Conservation (phyloP, 192 early-diverging fungal genomes). For the Umbelopsis sp. region DNA sequence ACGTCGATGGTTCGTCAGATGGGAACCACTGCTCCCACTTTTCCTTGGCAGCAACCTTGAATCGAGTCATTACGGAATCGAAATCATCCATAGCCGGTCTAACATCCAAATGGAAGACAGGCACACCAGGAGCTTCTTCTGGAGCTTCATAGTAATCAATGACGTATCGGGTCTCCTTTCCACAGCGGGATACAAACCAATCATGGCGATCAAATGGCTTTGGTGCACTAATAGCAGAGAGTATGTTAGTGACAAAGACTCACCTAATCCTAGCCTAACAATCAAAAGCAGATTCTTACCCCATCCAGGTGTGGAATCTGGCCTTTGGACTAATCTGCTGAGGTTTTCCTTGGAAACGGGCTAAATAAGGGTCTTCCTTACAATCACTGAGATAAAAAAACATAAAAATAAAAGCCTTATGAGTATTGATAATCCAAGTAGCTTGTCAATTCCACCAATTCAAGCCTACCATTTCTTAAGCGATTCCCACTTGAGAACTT, state of each 20-base stretch:
- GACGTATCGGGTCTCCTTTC: slow-evolving; percentile 89
- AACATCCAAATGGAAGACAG: slow-evolving; percentile 92
- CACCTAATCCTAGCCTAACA: too few species aligned
- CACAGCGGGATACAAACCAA: slow-evolving; percentile 93
- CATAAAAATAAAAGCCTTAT: not conserved
- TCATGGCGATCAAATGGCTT: slow-evolving; percentile 97
- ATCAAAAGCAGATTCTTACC: slow-evolving; percentile 50
- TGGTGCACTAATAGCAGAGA: slow-evolving; percentile 59
- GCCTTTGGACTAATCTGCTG: slow-evolving; percentile 75
- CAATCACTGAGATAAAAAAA: slow-evolving; percentile 31
- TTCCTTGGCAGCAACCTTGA: slow-evolving; percentile 59
- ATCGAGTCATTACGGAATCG: slow-evolving; percentile 62
- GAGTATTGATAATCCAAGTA: not conserved
- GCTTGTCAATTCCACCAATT: too few species aligned
- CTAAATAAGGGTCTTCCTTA: slow-evolving; percentile 59
- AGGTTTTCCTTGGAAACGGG: slow-evolving; percentile 87
- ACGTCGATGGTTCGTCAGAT: not conserved
- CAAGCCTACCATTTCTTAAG: slow-evolving; percentile 56
- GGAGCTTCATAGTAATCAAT: slow-evolving; percentile 94
- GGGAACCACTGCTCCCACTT: slow-evolving; percentile 47
- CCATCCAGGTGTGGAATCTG: slow-evolving; percentile 60
- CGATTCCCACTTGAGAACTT: slow-evolving; percentile 93
- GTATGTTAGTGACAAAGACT: not conserved
- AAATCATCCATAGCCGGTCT: slow-evolving; percentile 87
- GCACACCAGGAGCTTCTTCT: slow-evolving; percentile 66